Evolutionary conservation across 345 rosid genomes (phyloP).

Genomic region (Anacardium occidentale): DNA sequence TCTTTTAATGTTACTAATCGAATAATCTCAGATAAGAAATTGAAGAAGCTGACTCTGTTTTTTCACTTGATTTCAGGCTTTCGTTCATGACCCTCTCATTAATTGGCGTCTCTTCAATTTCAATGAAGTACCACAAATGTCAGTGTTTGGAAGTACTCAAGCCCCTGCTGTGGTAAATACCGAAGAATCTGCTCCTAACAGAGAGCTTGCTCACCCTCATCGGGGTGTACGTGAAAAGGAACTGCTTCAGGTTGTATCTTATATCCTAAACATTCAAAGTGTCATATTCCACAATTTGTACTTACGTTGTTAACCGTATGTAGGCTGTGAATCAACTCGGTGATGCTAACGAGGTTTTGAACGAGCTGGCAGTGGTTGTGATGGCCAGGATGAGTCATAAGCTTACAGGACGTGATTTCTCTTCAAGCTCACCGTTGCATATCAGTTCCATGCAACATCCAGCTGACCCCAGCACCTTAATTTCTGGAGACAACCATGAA

Average conservation of each 20-base stretch:
- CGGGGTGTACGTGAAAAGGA: conserved; percentile 91
- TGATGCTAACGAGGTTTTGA: conserved; percentile 94
- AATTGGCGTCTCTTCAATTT: conserved; percentile 99
- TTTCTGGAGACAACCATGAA: conserved; percentile 80
- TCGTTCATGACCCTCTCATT: conserved; percentile 97
- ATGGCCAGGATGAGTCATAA: conserved; percentile 94
- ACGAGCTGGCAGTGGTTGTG: conserved; percentile 89
- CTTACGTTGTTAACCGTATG: conserved; percentile 7
- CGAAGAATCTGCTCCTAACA: conserved; percentile 56
- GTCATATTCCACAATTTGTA: conserved; percentile 8
- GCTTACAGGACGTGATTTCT: conserved; percentile 94
- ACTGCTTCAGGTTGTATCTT: conserved; percentile 73
- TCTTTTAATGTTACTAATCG: background rate
- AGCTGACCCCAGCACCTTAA: conserved; percentile 65
- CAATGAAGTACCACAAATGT: conserved; percentile 93
- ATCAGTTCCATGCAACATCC: conserved; percentile 47
- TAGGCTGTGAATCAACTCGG: conserved; percentile 97
- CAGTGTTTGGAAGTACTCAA: conserved; percentile 55
- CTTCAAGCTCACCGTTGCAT: conserved; percentile 47
- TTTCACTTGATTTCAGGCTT: conserved; percentile 61
- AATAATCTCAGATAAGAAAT: background rate
- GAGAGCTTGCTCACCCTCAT: conserved; percentile 85
- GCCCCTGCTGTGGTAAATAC: conserved; percentile 56
- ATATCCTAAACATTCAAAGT: background rate
- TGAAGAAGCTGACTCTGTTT: conserved; percentile 18